A percentile compares a stretch with the other conserved stretches of the same genome.
phyloP scores from a whole-genome alignment of 2,329 filamentous ascomycete genomes.

The Didymella pomorum region DNA sequence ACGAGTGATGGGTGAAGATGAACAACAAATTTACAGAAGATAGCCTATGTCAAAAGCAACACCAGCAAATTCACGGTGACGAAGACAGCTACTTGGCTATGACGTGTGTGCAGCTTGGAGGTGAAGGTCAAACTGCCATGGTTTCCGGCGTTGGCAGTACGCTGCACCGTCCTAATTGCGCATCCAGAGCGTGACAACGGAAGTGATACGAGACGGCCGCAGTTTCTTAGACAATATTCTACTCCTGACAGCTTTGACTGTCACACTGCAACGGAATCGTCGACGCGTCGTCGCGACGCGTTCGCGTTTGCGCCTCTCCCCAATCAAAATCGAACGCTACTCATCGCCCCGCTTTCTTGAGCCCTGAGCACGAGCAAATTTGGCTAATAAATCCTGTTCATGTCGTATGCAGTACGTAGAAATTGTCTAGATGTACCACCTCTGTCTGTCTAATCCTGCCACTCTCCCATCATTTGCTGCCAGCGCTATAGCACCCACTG shows the following conservation, averaged over 20 bases:
- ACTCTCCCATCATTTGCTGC: slow-evolving; percentile 31
- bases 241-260: not conserved
- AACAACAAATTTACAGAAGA: not conserved
- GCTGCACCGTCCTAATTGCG: no score
- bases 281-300: slow-evolving; percentile 9
- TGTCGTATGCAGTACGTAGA: not conserved
- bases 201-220: not conserved
- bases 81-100: not conserved
- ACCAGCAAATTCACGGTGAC: no score
- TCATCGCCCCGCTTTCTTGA: not conserved
- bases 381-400: no score
- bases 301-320: slow-evolving; percentile 1
- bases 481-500: slow-evolving; percentile 40
- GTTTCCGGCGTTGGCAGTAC: not conserved
- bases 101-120: no score
- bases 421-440: slow-evolving; percentile 26
- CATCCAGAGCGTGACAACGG: no score
- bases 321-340: slow-evolving; percentile 6
- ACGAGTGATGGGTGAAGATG: slow-evolving; percentile 4
- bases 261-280: no score
- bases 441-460: slow-evolving; percentile 30
- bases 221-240: no score
- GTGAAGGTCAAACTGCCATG: not conserved
- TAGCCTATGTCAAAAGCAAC: no score
- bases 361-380: no score